Base-by-base conservation (phyloP, 1,284 basidiomycete species). In the Spongiforma sp. region DNA sequence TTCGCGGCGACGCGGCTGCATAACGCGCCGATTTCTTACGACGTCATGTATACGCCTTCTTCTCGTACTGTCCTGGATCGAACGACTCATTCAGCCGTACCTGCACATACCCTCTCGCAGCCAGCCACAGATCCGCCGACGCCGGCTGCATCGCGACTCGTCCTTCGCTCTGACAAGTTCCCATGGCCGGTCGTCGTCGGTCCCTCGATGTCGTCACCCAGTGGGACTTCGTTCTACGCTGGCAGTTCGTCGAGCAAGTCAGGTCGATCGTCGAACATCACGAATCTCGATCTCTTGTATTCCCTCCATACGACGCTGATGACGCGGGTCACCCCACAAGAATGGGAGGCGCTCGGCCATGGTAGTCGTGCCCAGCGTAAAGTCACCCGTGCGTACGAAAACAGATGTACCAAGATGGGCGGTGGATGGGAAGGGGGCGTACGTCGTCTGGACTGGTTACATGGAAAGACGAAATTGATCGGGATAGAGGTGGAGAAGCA, bases 381-480 rank as follows among this genome's bases (percentile, higher is more conserved):
- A 69, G 82, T 88, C 32, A 83, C 87, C 19, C 80, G 81, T 41
- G 88, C 88, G 56, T 91, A 90, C 71, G 85, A 89, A 73, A 81
- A 80, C 66, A 79, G 89, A 46, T 91, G 89, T 66, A 78, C 80
- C 59, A 81, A 80, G 67, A 82, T 85, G 78, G 88, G 87, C 43
- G 87, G 86, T 17, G 88, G 87, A 21, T 89, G 88, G 89, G 87
- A 89, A 57, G 81, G 82, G 34, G 89, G 89, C 37, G 86, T 91
- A 34, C 81, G 86, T 57, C 77, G 89, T 53, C 75, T 90, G 24
- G 89, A 91, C 75, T 90, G 86, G 83, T 79, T 91, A 46, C 86
- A 85, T 34, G 82, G 83, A 39, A 89, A 88, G 71, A 89, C 86
- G 43, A 77, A 80, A 61, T 73, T 91, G 50, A 79, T 88, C 50